Evolutionary conservation across 2,329 filamentous ascomycete genomes (phyloP).

Genomic region (Lachnellula cervina): DNA sequence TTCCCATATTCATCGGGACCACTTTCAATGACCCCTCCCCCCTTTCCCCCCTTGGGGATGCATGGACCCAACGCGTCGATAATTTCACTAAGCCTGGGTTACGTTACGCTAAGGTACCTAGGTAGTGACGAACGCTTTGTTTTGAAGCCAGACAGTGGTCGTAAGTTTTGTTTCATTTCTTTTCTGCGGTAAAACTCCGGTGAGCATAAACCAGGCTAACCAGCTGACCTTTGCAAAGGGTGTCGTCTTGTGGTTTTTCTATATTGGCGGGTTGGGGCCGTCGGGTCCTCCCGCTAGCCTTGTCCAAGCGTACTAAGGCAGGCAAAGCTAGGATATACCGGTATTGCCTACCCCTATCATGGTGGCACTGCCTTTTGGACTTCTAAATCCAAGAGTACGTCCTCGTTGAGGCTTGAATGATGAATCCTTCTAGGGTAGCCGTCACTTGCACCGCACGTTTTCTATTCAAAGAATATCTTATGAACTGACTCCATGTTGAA

Average conservation of each 20-base stretch:
- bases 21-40: too few relatives aligned
- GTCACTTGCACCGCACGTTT: neutral
- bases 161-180: neutral
- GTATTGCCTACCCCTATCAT: neutral
- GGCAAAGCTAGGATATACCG: neutral
- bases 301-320: too few relatives aligned
- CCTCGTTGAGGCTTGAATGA: neutral
- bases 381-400: neutral
- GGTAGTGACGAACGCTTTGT: neutral
- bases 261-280: neutral
- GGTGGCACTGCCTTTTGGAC: neutral
- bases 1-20: too few relatives aligned
- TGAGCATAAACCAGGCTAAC: neutral
- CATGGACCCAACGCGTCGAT: too few relatives aligned
- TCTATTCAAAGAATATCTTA: too few relatives aligned
- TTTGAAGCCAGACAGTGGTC: neutral
- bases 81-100: neutral
- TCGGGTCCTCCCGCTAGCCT: neutral
- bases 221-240: neutral
- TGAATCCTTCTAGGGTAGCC: neutral
- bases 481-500: too few relatives aligned
- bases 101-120: neutral
- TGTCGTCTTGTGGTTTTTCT: neutral
- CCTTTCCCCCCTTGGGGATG: too few relatives aligned
- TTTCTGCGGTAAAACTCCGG: neutral